Base-by-base conservation (phyloP, 129 eudicot species). In the Apium graveolens region DNA sequence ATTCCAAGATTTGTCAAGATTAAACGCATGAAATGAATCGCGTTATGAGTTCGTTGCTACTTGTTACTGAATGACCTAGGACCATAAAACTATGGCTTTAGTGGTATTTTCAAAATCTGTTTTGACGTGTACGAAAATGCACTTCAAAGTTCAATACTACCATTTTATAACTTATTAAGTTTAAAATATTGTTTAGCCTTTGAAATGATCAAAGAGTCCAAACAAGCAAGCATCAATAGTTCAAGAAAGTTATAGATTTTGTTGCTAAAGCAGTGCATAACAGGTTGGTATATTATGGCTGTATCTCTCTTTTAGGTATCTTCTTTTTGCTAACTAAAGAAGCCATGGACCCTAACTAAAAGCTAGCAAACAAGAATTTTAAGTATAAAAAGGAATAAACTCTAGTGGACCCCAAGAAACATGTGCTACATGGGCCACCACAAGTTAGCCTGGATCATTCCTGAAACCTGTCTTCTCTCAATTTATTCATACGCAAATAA, bases 401-500 rank as follows among this genome's bases (percentile, higher is more conserved):
- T 8, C 31, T 57, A 57, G 31, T n/a, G 65, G 65, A n/a, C 31
- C 65, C 70, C 70, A 12, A 26, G 21, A 65, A 11, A 65, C 72
- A 66, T 66, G 72, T 66, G 72, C 20, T 66, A 41, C 39, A 66
- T 31, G 72, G 71, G 41, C 72, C 72, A 31, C 24, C 72, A 31
- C 72, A 31, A 66, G 72, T 39, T 12, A 14, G 72, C 21, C 68
- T 31, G 72, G 38, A 66, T 66, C 72, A 66, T 66, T 66, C 72
- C 32, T 66, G 72, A 66, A 66, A n/a, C 16, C 62, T 26, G 65
- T 55, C 65, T 24, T 55, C 26, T 55, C 32, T 26, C 32, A 20
- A 24, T 53, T 51, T 1, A 18, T 60, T n/a, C n/a, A 57, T 4
- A n/a, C 26, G 17, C 68, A 60, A 55, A 24, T 24, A 5, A 55